phyloP scores from a whole-genome alignment of 192 early-diverging fungal genomes.

The Podila minutissima region DNA sequence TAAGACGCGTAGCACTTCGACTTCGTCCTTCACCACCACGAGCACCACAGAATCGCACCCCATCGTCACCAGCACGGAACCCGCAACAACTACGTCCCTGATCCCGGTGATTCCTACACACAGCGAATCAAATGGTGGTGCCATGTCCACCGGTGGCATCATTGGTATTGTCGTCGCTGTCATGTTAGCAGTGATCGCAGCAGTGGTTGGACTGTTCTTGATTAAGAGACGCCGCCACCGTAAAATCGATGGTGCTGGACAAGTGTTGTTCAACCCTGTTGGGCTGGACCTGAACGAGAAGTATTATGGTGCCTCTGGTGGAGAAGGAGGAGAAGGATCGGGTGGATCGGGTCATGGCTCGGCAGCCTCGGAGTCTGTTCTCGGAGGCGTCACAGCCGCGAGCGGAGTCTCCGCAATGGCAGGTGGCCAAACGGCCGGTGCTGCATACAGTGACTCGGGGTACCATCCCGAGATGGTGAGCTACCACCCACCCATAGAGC shows the following conservation, averaged over 20 bases:
- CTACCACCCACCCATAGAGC: neutral
- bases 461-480: neutral
- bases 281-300: constrained; percentile 22
- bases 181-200: constrained; percentile 8
- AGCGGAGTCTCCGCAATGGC: neutral
- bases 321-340: neutral
- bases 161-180: constrained; percentile 23
- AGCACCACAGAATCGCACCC: neutral
- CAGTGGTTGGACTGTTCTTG: constrained; percentile 10
- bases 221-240: constrained; percentile 12
- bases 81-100: neutral
- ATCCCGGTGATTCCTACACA: constrained; percentile 5
- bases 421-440: neutral
- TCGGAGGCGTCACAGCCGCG: neutral
- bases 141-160: constrained; percentile 20
- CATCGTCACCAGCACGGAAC: neutral
- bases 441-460: neutral
- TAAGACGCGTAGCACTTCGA: neutral
- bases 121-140: neutral
- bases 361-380: neutral
- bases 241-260: neutral
- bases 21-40: neutral
- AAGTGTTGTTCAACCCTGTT: constrained; percentile 31
- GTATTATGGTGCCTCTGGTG: neutral
- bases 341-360: neutral